phyloP scores from a whole-genome alignment of 1,284 basidiomycete species.

The Cryptococcus sp. region DNA sequence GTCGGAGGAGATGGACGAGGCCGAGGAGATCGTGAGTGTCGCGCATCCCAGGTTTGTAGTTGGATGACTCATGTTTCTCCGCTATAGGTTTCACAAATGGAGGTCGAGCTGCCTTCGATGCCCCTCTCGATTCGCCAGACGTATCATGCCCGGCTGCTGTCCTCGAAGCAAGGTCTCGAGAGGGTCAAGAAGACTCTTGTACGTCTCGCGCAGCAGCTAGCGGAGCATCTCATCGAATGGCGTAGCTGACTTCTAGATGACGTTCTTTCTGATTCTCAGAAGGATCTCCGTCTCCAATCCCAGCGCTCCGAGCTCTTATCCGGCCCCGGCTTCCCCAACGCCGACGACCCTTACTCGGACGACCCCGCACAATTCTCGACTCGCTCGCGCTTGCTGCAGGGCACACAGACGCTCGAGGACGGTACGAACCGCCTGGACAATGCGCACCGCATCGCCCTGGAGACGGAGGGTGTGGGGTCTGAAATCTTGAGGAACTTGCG shows the following conservation, averaged over 20 bases:
- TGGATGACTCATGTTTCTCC: neutral
- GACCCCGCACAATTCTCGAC: slow-evolving; percentile 52
- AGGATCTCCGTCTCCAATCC: slow-evolving; percentile 47
- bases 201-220: no score
- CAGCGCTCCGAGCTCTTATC: slow-evolving; percentile 52
- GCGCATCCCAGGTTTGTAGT: neutral
- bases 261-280: slow-evolving; percentile 34
- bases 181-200: slow-evolving; percentile 71
- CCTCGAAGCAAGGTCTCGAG: slow-evolving; percentile 68
- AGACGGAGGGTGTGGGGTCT: slow-evolving; percentile 93
- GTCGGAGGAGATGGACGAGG: slow-evolving; percentile 95
- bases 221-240: no score
- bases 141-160: slow-evolving; percentile 68
- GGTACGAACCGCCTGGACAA: slow-evolving; percentile 79
- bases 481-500: slow-evolving; percentile 85
- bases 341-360: slow-evolving; percentile 69
- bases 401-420: slow-evolving; percentile 70
- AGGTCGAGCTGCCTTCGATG: slow-evolving; percentile 96
- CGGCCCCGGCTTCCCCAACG: slow-evolving; percentile 55
- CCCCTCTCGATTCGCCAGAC: slow-evolving; percentile 74
- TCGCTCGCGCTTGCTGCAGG: slow-evolving; percentile 71
- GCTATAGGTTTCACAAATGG: slow-evolving; percentile 91
- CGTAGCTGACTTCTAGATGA: neutral
- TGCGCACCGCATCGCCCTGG: slow-evolving; percentile 85
- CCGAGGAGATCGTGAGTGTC: slow-evolving; percentile 82